Base-by-base conservation (phyloP, 2,329 filamentous ascomycete species). In the Emergomyces africanus region DNA sequence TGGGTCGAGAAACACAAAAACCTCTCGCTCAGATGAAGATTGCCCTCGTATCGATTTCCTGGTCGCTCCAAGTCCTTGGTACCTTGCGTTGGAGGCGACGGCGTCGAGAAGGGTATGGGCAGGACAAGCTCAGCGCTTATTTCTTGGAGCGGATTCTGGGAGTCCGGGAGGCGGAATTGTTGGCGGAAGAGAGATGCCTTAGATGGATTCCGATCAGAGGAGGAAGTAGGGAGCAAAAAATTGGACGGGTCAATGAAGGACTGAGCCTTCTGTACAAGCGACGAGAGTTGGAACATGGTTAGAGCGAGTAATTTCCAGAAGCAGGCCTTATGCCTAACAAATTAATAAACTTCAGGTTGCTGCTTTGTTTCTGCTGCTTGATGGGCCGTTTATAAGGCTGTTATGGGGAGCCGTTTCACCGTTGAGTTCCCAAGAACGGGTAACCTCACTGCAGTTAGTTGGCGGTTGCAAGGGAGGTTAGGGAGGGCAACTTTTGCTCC, bases 1-100 rank as follows among this genome's bases (percentile, higher is more conserved):
- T 94, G 89, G 8, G 94, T 96, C 0, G 91, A 96, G 78, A 99
- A 99, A 79, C 91, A 97, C 66, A 99, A 84, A 75, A 88, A 99
- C 66, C 88, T 83, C 76, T 99, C 92, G 72, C 90, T 96, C 63
- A 99, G 78, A 72, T 99, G 92, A 57, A 99, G 82, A 73, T 91
- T 91, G 56, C 94, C 94, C 28, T 86, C 85, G 77, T 99, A 97
- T 70, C 91, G 88, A 75, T 88, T 95, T 65, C 90, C 89, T 66
- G 69, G 60, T 37, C 83, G 81, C 60, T 85, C 84, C 59, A 75
- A 66, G 60, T 81, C 79, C 65, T 83, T 82, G 64, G 66, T 59
- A 61, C 86, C 85, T 54, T 86, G 83, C 61, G 81, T 85, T 61
- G 69, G 28, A 10, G 57, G 9, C 4, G 68, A 60, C 10, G 64